A percentile compares a stretch with the other conserved stretches of the same genome.
These are phyloP conservation scores for Vigna unguiculata DNA, from an alignment of 306 rosid species.

Conservation along the genomic window DNA sequence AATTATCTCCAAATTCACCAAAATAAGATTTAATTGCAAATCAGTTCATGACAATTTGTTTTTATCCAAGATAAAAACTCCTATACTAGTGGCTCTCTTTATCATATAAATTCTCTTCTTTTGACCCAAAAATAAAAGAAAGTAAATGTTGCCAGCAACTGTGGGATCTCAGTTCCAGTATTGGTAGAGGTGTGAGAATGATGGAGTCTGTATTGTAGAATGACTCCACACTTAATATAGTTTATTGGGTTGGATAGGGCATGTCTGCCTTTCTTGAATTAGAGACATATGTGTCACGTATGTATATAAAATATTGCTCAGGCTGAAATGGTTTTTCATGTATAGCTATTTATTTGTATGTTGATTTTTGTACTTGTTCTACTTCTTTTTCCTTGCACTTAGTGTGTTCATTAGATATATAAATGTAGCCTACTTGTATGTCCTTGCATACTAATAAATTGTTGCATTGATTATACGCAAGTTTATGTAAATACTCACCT, in stretches of 20 bases:
- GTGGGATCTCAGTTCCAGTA: background rate
- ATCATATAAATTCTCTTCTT: background rate
- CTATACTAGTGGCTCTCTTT: too few relatives aligned
- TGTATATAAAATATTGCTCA: background rate
- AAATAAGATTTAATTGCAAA: background rate
- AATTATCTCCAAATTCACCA: background rate
- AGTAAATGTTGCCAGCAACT: background rate
- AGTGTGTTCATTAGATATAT: constrained; percentile 9
- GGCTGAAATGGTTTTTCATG: background rate
- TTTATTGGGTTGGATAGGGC: background rate
- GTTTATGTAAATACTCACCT: constrained; percentile 8
- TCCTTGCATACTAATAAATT: background rate
- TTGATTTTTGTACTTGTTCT: constrained; percentile 2
- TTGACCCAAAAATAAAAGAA: background rate
- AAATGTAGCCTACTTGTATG: constrained; percentile 26
- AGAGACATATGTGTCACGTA: background rate
- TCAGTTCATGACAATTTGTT: background rate
- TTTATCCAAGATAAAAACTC: too few relatives aligned
- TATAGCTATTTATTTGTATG: constrained; percentile 9
- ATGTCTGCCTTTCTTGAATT: background rate
- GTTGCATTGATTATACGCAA: constrained; percentile 16
- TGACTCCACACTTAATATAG: background rate
- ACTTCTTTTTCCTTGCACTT: background rate
- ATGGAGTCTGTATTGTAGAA: too few relatives aligned
- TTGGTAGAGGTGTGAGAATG: background rate